Evolutionary conservation across 768 basidiomycete genomes (phyloP), one percentile per base, ranked within the genome.

Genomic region (Termitomyces sp.): DNA sequence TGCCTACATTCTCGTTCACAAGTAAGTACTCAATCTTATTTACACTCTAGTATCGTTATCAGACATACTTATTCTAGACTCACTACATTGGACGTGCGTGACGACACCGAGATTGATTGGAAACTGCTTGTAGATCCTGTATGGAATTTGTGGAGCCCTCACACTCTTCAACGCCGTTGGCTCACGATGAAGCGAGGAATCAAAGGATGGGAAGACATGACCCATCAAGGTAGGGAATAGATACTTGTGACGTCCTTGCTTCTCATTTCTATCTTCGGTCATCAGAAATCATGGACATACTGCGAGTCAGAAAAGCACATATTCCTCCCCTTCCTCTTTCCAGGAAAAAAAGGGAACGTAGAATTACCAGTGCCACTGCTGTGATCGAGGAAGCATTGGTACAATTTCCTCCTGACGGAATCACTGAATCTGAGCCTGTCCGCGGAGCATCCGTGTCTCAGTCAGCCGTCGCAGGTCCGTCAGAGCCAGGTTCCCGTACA

Each of bases 51-150:
- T 52, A 20, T 46, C 16, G 13, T 53, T 58, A 44, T 55, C 55
- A 20, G 18, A 51, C 49, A 22, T 61, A 44, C 55, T 44, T 44
- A 9, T 22, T 46, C 7, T 64, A 93, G 91, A 69, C 76, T 94
- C 51, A 87, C 87, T 65, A 84, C 88, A 0, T 69, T 92, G 48
- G 79, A 85, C 57, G 87, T 92, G 53, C 77, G 79, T 45, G 86
- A 92, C 64, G 91, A 94, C 63, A 87, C 83, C 30, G 92, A 93
- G 66, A 87, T 94, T 47, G 87, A 90, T 63, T 94, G 91, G 92
- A 90, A 90, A 66, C 78, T 79, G 18, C 74, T 93, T 11, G 74
- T 82, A 1, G 91, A 94, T 67, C 66, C 81, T 16, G 77, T 86
- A 57, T 92, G 90, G 90, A 90, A 92, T 63, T 67, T 90, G 9